These are phyloP conservation scores for Paracorniculantispora psalliotae DNA, from an alignment of 2,329 filamentous ascomycete species.

Conservation along the genomic window DNA sequence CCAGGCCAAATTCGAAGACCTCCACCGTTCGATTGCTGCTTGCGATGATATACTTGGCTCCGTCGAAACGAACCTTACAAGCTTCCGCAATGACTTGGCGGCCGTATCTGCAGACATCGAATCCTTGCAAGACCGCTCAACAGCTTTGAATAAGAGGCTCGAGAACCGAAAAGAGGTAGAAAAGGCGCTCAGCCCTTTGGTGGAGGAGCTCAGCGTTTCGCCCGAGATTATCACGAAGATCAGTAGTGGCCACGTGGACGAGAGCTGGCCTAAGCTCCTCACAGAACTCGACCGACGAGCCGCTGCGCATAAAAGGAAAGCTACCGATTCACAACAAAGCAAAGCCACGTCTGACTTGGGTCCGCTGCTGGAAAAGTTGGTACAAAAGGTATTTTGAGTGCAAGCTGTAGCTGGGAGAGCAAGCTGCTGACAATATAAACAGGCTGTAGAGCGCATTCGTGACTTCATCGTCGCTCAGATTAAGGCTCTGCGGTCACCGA, in stretches of 20 bases:
- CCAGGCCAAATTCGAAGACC: slow-evolving; percentile 78
- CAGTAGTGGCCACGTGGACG: slow-evolving; percentile 82
- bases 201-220: slow-evolving; percentile 87
- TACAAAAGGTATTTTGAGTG: slow-evolving; percentile 58
- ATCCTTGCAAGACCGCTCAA: slow-evolving; percentile 80
- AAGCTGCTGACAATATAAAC: slow-evolving; percentile 14
- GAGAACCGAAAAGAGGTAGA: slow-evolving; percentile 89
- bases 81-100: slow-evolving; percentile 89
- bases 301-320: slow-evolving; percentile 63
- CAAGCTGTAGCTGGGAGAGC: background rate
- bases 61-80: slow-evolving; percentile 86
- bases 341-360: slow-evolving; percentile 80
- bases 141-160: slow-evolving; percentile 74
- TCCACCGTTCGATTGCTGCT: slow-evolving; percentile 81
- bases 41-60: slow-evolving; percentile 93
- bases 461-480: slow-evolving; percentile 94
- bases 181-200: slow-evolving; percentile 76
- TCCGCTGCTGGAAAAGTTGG: slow-evolving; percentile 79
- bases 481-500: slow-evolving; percentile 86
- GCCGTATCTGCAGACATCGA: slow-evolving; percentile 94
- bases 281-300: slow-evolving; percentile 78
- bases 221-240: slow-evolving; percentile 81
- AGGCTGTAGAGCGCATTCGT: slow-evolving; percentile 88
- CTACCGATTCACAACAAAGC: slow-evolving; percentile 54
- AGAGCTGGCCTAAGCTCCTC: slow-evolving; percentile 78